These are phyloP conservation scores for Colletotrichum eremochloae DNA, from an alignment of 2,329 filamentous ascomycete species.

Conservation along the genomic window DNA sequence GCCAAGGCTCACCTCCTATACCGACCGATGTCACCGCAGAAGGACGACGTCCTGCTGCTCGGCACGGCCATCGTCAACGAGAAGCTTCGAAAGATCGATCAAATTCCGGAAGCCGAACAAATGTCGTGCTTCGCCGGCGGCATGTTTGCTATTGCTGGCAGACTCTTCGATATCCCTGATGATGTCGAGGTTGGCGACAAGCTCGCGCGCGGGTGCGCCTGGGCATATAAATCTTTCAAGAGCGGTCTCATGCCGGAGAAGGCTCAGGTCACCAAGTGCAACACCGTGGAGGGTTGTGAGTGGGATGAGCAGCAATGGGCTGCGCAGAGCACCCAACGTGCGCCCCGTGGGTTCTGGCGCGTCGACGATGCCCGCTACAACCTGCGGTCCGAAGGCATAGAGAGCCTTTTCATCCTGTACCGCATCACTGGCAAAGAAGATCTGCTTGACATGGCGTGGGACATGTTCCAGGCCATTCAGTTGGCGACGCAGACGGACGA, in stretches of 20 bases:
- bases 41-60: slow-evolving; percentile 68
- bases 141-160: slow-evolving; percentile 63
- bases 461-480: slow-evolving; percentile 65
- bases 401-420: slow-evolving; percentile 68
- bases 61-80: slow-evolving; percentile 51
- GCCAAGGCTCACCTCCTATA: slow-evolving; percentile 71
- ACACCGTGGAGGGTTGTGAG: slow-evolving; percentile 57
- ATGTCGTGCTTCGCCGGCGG: slow-evolving; percentile 66
- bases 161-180: slow-evolving; percentile 55
- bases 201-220: slow-evolving; percentile 66
- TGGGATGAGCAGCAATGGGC: slow-evolving; percentile 53
- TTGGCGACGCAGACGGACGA: slow-evolving; percentile 60
- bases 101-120: slow-evolving; percentile 57
- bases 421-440: slow-evolving; percentile 63
- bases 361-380: slow-evolving; percentile 63
- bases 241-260: slow-evolving; percentile 67
- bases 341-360: slow-evolving; percentile 72
- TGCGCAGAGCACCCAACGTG: slow-evolving; percentile 44
- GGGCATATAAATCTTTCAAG: slow-evolving; percentile 62
- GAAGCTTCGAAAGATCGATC: slow-evolving; percentile 40
- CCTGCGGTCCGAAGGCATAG: slow-evolving; percentile 65
- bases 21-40: slow-evolving; percentile 69
- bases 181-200: slow-evolving; percentile 60
- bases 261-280: slow-evolving; percentile 58
- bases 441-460: slow-evolving; percentile 65